A percentile compares a stretch with the other conserved stretches of the same genome.
phyloP scores from a whole-genome alignment of 192 early-diverging fungal species.

The Radiomyces spectabilis region DNA sequence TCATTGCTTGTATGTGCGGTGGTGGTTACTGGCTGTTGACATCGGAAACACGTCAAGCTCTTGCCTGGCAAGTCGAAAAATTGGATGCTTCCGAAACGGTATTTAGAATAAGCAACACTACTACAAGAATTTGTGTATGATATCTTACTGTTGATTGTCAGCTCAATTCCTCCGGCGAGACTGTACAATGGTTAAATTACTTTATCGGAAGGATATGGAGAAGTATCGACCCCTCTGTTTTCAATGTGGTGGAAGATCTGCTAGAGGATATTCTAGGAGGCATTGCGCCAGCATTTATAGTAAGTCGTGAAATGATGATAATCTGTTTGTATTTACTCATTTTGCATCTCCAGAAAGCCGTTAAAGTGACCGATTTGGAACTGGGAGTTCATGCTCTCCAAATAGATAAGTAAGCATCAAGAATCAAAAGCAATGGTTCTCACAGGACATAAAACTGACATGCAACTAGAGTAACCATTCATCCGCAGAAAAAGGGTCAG shows the following conservation, averaged over 20 bases:
- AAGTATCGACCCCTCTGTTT: conserved; percentile 19
- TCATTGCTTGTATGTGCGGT: too few species aligned
- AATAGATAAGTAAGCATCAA: conserved; percentile 13
- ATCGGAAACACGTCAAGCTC: too few species aligned
- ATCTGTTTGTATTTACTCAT: background rate
- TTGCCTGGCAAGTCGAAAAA: too few species aligned
- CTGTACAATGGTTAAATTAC: conserved; percentile 25
- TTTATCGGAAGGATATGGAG: conserved; percentile 22
- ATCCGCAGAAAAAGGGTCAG: conserved; percentile 11
- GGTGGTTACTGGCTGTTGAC: too few species aligned
- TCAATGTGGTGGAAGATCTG: conserved; percentile 17
- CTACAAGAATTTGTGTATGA: too few species aligned
- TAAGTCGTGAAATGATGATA: background rate
- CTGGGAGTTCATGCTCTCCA: conserved; percentile 21
- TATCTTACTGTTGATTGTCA: too few species aligned
- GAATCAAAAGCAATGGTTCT: background rate
- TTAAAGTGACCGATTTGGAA: conserved; percentile 25
- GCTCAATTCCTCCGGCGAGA: too few species aligned
- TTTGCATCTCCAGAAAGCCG: conserved; percentile 6
- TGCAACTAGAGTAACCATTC: conserved; percentile 3
- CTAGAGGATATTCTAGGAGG: conserved; percentile 15
- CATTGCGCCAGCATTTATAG: conserved; percentile 14
- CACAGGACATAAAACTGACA: background rate
- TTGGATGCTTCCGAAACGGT: too few species aligned
- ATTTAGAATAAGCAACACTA: too few species aligned